Evolutionary conservation across 257 asterid genomes (phyloP), one percentile per base, ranked within the genome.

Genomic region (Verbascum thapsus): DNA sequence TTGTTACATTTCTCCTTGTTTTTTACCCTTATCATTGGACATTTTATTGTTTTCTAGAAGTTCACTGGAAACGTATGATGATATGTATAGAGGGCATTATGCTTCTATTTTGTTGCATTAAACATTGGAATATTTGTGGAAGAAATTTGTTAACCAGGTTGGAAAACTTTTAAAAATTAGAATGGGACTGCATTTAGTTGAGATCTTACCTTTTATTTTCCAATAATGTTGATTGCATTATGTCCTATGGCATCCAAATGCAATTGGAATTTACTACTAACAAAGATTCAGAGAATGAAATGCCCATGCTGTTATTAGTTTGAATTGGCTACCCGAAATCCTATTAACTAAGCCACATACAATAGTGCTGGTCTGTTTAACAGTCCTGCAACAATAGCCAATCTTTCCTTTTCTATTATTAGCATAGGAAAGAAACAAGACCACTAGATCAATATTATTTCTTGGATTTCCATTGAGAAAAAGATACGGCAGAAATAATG

Each of bases 181-280:
- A 6, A 15, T 43, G 47, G 16, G 22, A 43, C 58, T 70, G 58
- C 8, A 20, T 55, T 67, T 18, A 8, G 42, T 23, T 41, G 48
- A 51, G 50, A 5, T 48, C n/a, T 34, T 62, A 16, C 3, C 32
- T 53, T 17, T 17, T 19, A 52, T 20, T 56, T 35, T 54, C 37
- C 59, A 70, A 43, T 23, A 49, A 30, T 70, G 18, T 17, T 32
- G 30, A 45, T 51, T 22, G 57, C 57, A 20, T 11, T 20, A 2
- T 51, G 11, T 26, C 5, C 2, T 26, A 26, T 26, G 32, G 32
- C 1, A 51, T 15, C 10, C 8, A 2, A 5, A 6, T 45, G 52
- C 22, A 16, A 45, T 13, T 45, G 15, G 53, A 54, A 47, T 54
- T 47, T 45, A 19, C 16, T 54, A 10, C 12, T 48, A 4, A 8